A percentile compares a stretch with the other conserved stretches of the same genome.
These are phyloP conservation scores for Kuraishia ogatae DNA, from an alignment of 805 yeast species.

Conservation along the genomic window DNA sequence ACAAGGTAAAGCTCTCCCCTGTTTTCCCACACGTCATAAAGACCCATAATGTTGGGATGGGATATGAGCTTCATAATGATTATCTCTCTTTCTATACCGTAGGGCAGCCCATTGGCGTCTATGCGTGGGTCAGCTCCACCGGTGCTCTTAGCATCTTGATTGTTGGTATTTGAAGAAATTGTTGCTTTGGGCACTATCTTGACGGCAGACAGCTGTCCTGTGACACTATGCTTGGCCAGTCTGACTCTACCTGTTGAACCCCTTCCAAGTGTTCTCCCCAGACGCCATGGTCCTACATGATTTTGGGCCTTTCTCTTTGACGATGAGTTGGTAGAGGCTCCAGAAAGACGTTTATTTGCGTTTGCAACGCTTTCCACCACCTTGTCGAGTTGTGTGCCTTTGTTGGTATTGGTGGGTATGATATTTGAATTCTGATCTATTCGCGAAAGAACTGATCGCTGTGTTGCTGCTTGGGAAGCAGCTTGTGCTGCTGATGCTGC, in stretches of 20 bases:
- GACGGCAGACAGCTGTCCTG: slow-evolving; percentile 76
- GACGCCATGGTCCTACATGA: slow-evolving; percentile 72
- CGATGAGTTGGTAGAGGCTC: slow-evolving; percentile 33
- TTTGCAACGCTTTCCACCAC: slow-evolving; percentile 27
- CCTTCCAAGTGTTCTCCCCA: slow-evolving; percentile 71
- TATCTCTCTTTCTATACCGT: slow-evolving; percentile 82
- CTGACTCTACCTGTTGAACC: slow-evolving; percentile 81
- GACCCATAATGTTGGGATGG: slow-evolving; percentile 70
- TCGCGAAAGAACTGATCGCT: background rate
- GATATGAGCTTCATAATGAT: slow-evolving; percentile 76
- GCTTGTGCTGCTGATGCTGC: background rate
- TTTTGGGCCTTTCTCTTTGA: slow-evolving; percentile 27
- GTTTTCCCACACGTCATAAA: slow-evolving; percentile 85
- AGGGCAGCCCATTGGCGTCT: slow-evolving; percentile 54
- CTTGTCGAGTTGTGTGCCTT: slow-evolving; percentile 45
- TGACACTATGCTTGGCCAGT: slow-evolving; percentile 57
- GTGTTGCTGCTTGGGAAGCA: background rate
- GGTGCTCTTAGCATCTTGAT: slow-evolving; percentile 13
- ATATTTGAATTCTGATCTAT: background rate
- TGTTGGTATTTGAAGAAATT: slow-evolving; percentile 19
- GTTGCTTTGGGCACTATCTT: slow-evolving; percentile 70
- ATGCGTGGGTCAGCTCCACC: slow-evolving; percentile 17
- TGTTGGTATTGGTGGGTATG: background rate
- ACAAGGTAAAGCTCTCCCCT: slow-evolving; percentile 78
- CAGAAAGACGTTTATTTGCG: slow-evolving; percentile 26